A percentile compares a stretch with the other conserved stretches of the same genome.
Conservation (phyloP, 208 protist genomes). For the Trypanosomatidae sp. region DNA sequence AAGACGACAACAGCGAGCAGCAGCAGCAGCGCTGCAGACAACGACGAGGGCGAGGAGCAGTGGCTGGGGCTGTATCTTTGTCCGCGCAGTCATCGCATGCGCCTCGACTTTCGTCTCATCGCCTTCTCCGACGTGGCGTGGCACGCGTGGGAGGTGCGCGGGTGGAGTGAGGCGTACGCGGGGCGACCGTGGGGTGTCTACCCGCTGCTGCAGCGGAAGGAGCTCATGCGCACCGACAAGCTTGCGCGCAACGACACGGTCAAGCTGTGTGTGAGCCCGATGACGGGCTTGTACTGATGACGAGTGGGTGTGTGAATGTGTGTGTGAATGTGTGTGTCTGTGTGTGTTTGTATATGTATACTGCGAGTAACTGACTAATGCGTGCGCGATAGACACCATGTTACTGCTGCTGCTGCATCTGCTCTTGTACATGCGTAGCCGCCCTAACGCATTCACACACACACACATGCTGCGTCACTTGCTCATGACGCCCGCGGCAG, state of each 20-base stretch:
- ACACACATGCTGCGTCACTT: constrained; percentile 32
- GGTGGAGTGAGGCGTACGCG: constrained; percentile 25
- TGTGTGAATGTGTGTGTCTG: background rate
- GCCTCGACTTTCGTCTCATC: constrained; percentile 59
- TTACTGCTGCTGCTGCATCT: background rate
- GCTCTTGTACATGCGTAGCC: background rate
- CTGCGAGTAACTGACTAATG: background rate
- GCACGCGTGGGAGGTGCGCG: constrained; percentile 50
- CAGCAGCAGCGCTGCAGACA: background rate
- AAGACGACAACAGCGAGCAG: background rate
- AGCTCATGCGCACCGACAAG: constrained; percentile 53
- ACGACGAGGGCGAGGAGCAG: constrained; percentile 19
- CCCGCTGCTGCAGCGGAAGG: constrained; percentile 36
- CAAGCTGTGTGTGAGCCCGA: constrained; percentile 56
- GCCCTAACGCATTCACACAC: background rate
- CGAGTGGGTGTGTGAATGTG: background rate
- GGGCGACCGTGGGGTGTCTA: constrained; percentile 65
- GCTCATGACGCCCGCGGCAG: constrained; percentile 17
- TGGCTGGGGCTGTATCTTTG: constrained; percentile 56
- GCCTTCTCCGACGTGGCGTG: constrained; percentile 55
- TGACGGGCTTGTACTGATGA: constrained; percentile 44
- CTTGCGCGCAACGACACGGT: constrained; percentile 48
- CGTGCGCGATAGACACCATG: background rate
- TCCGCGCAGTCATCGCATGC: constrained; percentile 25
- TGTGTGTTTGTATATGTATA: constrained; percentile 1